Conservation (phyloP, 352 stramenopile species). For the Sclerospora graminicola region DNA sequence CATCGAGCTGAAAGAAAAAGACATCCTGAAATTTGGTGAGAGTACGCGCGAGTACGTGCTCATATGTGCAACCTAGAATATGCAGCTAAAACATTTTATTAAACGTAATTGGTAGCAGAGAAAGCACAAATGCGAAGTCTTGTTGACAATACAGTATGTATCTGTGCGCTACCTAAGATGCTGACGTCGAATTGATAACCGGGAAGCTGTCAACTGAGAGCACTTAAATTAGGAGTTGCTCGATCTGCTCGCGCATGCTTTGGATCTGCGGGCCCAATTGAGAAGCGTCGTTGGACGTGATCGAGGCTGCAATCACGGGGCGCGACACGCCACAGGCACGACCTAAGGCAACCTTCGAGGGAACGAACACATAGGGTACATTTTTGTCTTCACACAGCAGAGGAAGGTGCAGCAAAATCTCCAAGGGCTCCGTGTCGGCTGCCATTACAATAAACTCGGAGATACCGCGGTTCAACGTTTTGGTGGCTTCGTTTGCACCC, state of each 20-base stretch:
- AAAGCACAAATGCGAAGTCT: constrained; percentile 8
- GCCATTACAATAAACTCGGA: constrained; percentile 99
- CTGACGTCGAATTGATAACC: neutral
- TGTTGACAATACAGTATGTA: constrained; percentile 21
- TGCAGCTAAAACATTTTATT: neutral
- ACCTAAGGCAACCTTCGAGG: constrained; percentile 97
- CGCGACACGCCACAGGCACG: constrained; percentile 98
- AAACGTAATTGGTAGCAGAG: too few species aligned
- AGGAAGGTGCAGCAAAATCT: constrained; percentile 99
- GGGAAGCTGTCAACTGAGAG: constrained; percentile 17
- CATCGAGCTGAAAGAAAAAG: constrained; percentile 92
- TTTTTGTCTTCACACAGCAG: constrained; percentile 98
- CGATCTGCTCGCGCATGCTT: constrained; percentile 99
- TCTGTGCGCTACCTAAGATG: constrained; percentile 3
- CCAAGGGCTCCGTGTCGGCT: constrained; percentile 98
- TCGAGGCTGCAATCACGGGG: constrained; percentile 97
- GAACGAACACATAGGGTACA: constrained; percentile 88
- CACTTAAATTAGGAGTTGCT: constrained; percentile 99
- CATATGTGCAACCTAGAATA: constrained; percentile 48
- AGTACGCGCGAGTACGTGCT: constrained; percentile 98
- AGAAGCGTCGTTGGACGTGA: constrained; percentile 99
- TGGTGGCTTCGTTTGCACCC: constrained; percentile 99
- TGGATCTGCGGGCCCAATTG: constrained; percentile 99
- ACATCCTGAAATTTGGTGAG: constrained; percentile 94
- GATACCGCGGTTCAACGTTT: constrained; percentile 99